phyloP scores from a whole-genome alignment of 495 filamentous ascomycete genomes.

The Annulohypoxylon moriforme region DNA sequence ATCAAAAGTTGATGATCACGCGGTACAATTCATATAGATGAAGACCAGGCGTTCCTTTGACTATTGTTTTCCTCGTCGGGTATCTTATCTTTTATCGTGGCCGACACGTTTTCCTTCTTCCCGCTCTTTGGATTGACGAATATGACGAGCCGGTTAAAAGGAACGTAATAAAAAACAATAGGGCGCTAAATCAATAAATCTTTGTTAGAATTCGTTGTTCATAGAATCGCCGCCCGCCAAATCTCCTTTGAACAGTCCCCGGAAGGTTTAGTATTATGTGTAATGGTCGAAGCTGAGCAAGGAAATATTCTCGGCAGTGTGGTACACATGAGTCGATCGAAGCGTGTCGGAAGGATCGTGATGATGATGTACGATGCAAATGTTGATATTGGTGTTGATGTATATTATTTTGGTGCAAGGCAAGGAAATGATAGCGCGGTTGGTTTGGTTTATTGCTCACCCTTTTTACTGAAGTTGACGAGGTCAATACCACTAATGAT shows the following conservation, averaged over 20 bases:
- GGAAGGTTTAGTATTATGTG: not conserved
- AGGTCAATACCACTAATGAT: conserved; percentile 42
- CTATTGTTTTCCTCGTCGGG: conserved; percentile 21
- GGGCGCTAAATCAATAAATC: conserved; percentile 33
- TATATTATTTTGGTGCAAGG: not conserved
- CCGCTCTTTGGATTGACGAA: conserved; percentile 18
- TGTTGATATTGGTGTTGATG: not conserved
- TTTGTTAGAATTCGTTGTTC: conserved; percentile 32
- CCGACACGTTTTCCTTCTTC: conserved; percentile 20
- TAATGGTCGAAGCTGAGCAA: conserved; percentile 1
- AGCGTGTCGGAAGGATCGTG: not conserved
- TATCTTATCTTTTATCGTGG: conserved; percentile 7
- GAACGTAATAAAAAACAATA: conserved; percentile 35
- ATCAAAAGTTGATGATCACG: conserved; percentile 9
- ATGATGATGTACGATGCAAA: conserved; percentile 5
- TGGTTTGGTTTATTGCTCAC: conserved; percentile 24
- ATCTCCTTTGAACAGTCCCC: conserved; percentile 15
- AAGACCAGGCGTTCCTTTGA: conserved; percentile 23
- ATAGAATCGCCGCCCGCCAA: conserved; percentile 1
- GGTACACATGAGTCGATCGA: conserved; percentile 7
- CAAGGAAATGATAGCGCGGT: conserved; percentile 11
- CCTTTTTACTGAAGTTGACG: conserved; percentile 43
- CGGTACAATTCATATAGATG: conserved; percentile 33
- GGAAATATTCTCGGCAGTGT: not conserved
- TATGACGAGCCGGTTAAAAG: conserved; percentile 30